Evolutionary conservation across 371 early-diverging fungal species (phyloP), one percentile per base, ranked within the genome.

Genomic region (Apophysomyces trapeziformis): DNA sequence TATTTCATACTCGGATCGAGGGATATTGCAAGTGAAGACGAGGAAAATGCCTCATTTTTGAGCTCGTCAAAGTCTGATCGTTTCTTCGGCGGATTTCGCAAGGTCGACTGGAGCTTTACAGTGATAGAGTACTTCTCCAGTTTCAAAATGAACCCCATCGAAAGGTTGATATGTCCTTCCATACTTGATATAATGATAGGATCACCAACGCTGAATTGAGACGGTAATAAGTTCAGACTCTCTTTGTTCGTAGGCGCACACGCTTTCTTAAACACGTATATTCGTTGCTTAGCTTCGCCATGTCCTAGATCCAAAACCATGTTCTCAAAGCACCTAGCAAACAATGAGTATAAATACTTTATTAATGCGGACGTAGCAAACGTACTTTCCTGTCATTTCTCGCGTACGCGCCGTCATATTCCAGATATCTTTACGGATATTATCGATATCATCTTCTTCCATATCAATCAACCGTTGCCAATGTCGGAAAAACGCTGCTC

Each of bases 391-490:
- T 5, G 54, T 26, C 46, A 67, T 45, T 60, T 78, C 77, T 35
- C 72, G 61, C 12, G 86, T 81, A 2, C 72, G 72, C 0, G 86
- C 80, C 9, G 74, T 63, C 67, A 90, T 70, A 12, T 83, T 87
- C 97, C 97, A 97, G 11, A 96, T 89, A 70, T 95, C 92, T 38
- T 86, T 86, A 21, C 90, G 86, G 14, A 84, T 76, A 39, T 84
- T 78, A 58, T 85, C 76, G 45, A 88, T 77, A 37, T 93, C 92
- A 0, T 82, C 78, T 70, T 97, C 96, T 64, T 98, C 98, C 60
- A 88, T 58, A 9, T 89, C 83, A 21, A 98, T 73, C 14, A 97
- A 65, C 4, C 72, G 68, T 67, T 91, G 87, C 98, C 98, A 98
- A 21, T 88, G 77, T 12, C 80, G 78, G 60, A 94, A 88, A 70